Evolutionary conservation across 1,139 yeast species (phyloP).

Genomic region (Saccharomycopsis crataegensis): DNA sequence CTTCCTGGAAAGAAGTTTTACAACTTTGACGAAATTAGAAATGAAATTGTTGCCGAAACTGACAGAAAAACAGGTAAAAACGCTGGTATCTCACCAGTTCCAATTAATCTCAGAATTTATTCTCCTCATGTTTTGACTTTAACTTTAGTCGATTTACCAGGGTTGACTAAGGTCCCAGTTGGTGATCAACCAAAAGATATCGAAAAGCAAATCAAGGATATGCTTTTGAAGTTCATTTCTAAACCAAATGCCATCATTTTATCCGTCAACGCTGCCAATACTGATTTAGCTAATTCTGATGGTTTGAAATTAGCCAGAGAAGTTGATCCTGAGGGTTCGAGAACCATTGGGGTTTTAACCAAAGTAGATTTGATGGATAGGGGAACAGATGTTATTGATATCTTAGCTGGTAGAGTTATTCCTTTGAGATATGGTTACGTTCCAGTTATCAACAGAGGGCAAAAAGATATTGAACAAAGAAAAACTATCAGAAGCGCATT

Average conservation of each 20-base stretch:
- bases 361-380: constrained; percentile 97
- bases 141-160: constrained; percentile 95
- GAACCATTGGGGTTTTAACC: constrained; percentile 96
- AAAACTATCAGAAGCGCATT: constrained; percentile 89
- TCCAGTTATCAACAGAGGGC: constrained; percentile 97
- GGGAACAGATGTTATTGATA: constrained; percentile 98
- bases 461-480: constrained; percentile 81
- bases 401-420: constrained; percentile 90
- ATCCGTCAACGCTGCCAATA: constrained; percentile 95
- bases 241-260: constrained; percentile 94
- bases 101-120: constrained; percentile 88
- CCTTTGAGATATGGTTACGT: constrained; percentile 95
- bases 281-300: constrained; percentile 96
- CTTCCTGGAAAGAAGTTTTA: constrained; percentile 81
- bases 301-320: constrained; percentile 95
- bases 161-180: constrained; percentile 97
- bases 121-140: constrained; percentile 94
- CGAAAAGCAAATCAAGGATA: constrained; percentile 88
- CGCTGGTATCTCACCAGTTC: constrained; percentile 85
- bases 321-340: constrained; percentile 94
- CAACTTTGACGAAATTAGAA: constrained; percentile 86
- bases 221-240: constrained; percentile 88
- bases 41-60: constrained; percentile 88
- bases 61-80: constrained; percentile 91
- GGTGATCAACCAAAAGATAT: constrained; percentile 99